Percentiles rank a stretch among this genome's conserved stretches.
These are phyloP conservation scores for Boletus speciosus DNA, from an alignment of 768 basidiomycete genomes.

Conservation along the genomic window DNA sequence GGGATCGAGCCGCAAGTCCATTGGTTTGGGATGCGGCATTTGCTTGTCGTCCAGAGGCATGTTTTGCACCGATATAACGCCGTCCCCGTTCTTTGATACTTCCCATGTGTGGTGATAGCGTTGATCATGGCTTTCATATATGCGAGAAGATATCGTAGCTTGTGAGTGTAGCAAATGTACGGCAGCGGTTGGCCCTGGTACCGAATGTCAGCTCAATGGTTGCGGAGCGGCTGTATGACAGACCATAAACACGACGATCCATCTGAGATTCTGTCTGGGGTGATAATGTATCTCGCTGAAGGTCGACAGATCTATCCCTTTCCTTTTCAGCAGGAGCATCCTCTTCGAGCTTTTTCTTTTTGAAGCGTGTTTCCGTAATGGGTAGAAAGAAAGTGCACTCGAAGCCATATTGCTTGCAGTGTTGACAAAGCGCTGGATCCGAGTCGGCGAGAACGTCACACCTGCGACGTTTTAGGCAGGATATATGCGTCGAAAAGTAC, in stretches of 20 bases:
- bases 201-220: constrained; percentile 22
- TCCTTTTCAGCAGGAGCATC: constrained; percentile 46
- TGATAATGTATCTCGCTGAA: constrained; percentile 37
- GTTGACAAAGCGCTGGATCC: constrained; percentile 82
- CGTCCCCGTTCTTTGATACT: constrained; percentile 79
- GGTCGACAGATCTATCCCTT: constrained; percentile 29
- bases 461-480: constrained; percentile 23
- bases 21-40: constrained; percentile 52
- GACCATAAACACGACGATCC: constrained; percentile 66
- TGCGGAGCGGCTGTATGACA: constrained; percentile 22
- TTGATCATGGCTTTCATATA: constrained; percentile 84
- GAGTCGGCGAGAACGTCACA: constrained; percentile 84
- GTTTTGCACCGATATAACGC: constrained; percentile 79
- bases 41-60: constrained; percentile 56
- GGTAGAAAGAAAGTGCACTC: constrained; percentile 98
- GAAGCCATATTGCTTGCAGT: constrained; percentile 91
- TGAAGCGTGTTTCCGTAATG: constrained; percentile 98
- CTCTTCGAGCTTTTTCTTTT: constrained; percentile 87
- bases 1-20: constrained; percentile 72
- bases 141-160: constrained; percentile 76
- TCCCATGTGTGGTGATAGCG: constrained; percentile 89
- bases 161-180: constrained; percentile 88
- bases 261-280: constrained; percentile 47
- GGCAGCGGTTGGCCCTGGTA: constrained; percentile 80
- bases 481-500: constrained; percentile 8